Percentiles rank a stretch among this genome's conserved stretches.
Conservation (phyloP, 163 green algal species). For the Volvox carteri region DNA sequence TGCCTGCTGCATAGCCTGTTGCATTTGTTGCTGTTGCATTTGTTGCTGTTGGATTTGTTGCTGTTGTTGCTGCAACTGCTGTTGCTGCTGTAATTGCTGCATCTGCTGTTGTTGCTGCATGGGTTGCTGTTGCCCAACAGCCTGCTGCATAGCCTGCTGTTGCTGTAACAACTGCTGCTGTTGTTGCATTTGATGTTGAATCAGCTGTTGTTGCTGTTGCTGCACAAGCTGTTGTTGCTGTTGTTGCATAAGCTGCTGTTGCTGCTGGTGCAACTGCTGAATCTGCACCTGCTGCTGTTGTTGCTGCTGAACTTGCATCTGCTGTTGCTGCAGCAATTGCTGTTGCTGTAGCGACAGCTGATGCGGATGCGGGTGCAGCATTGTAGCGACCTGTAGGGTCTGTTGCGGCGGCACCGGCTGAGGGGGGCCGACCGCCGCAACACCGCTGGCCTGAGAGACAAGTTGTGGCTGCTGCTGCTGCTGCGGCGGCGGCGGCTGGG, state of each 20-base stretch:
- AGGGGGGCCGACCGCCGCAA: no score
- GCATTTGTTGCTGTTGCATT: no score
- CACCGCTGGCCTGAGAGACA: no score
- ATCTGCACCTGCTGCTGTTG: not conserved
- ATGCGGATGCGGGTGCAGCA: conserved; percentile 10
- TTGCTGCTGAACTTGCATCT: conserved; percentile 33
- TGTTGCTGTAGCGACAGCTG: conserved; percentile 18
- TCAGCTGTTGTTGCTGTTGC: conserved; percentile 1
- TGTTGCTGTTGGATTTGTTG: no score
- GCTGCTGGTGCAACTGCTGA: not conserved
- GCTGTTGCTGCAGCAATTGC: not conserved
- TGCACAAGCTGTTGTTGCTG: not conserved
- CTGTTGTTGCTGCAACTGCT: no score
- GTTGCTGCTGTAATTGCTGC: no score
- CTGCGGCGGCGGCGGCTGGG: not conserved
- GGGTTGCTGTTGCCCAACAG: not conserved
- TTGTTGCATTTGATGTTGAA: not conserved
- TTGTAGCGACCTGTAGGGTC: no score
- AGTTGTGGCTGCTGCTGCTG: conserved; percentile 11
- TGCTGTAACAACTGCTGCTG: not conserved
- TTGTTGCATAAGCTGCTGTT: no score
- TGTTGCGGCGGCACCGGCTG: not conserved
- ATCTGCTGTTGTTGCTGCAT: not conserved
- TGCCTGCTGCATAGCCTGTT: not conserved
- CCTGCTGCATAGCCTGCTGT: not conserved